phyloP scores from a whole-genome alignment of 164 flowering plant species.

The Vitis vinifera region ASM3070453v1 NC_081823.1:26484501-26485000 shows the following conservation, averaged over 20 bases:
- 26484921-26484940: constrained; percentile 54
- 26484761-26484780: constrained; percentile 48
- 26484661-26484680: constrained; percentile 53
- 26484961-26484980: constrained; percentile 76
- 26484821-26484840: constrained; percentile 49
- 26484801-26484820: constrained; percentile 48
- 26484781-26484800: constrained; percentile 18
- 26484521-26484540: constrained; percentile 80
- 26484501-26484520: constrained; percentile 89
- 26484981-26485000: constrained; percentile 87
- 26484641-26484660: constrained; percentile 38
- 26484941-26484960: constrained; percentile 63
- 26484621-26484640: constrained; percentile 44
- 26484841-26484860: constrained; percentile 38
- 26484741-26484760: constrained; percentile 30
- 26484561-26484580: constrained; percentile 56
- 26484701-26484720: constrained; percentile 63
- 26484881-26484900: constrained; percentile 67
- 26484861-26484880: constrained; percentile 49
- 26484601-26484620: constrained; percentile 40
- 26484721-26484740: constrained; percentile 47
- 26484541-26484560: constrained; percentile 52
- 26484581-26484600: constrained; percentile 62
- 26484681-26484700: constrained; percentile 41
- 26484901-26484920: constrained; percentile 61